A percentile compares a stretch with the other conserved stretches of the same genome.
phyloP scores from a whole-genome alignment of 345 rosid species.

The Acer negundo region DNA sequence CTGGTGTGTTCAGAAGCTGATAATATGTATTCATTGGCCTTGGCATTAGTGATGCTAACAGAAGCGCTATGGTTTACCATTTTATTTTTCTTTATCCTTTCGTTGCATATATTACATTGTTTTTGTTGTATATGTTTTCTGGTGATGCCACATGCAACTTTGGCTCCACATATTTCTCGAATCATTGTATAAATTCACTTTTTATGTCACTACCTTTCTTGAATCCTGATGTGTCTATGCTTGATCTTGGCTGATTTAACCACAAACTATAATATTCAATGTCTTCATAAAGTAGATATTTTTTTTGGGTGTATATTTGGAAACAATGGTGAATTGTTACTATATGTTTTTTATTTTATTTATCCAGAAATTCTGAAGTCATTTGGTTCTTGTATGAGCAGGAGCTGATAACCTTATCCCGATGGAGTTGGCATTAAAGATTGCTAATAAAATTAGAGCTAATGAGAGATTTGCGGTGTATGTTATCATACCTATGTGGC shows the following conservation, averaged over 20 bases:
- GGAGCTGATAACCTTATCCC: slow-evolving; percentile 97
- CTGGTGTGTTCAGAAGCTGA: neutral
- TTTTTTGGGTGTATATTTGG: neutral
- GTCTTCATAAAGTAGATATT: neutral
- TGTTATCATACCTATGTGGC: slow-evolving; percentile 94
- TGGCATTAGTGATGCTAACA: neutral
- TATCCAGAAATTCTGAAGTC: neutral
- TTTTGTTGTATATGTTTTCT: neutral
- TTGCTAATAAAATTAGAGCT: slow-evolving; percentile 86
- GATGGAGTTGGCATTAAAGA: slow-evolving; percentile 94
- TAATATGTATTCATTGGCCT: neutral
- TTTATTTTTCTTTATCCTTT: neutral
- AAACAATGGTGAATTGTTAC: neutral
- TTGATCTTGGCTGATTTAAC: neutral
- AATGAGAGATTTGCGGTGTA: slow-evolving; percentile 88
- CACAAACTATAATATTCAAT: neutral
- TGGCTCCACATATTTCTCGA: neutral
- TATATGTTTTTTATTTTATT: neutral
- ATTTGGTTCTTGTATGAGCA: slow-evolving; percentile 34
- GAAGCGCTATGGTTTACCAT: neutral
- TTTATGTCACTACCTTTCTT: neutral
- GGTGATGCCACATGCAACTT: neutral
- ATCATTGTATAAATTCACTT: neutral
- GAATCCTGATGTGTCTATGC: neutral
- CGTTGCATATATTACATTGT: neutral